Percentiles rank a stretch among this genome's conserved stretches.
phyloP scores from a whole-genome alignment of 208 protist genomes.

The Crithidia sp. region DNA sequence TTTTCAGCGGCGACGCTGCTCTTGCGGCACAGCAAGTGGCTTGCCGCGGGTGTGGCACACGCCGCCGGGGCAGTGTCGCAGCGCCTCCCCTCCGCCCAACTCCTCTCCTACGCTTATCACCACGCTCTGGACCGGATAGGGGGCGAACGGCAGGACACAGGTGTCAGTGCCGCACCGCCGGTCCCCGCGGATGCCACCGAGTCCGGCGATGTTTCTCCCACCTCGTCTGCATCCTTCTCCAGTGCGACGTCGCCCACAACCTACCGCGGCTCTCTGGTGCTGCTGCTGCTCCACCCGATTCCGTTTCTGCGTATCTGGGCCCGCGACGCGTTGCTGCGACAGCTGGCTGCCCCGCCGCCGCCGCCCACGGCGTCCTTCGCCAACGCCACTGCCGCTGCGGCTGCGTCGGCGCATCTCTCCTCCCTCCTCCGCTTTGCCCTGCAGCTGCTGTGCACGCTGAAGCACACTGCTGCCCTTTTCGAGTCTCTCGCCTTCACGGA shows the following conservation, averaged over 20 bases:
- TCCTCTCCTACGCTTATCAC: slow-evolving; percentile 22
- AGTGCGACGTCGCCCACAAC: not conserved
- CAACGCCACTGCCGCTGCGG: not conserved
- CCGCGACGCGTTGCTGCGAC: slow-evolving; percentile 20
- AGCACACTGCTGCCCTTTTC: slow-evolving; percentile 37
- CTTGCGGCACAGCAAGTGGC: slow-evolving; percentile 35
- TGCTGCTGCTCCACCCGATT: slow-evolving; percentile 56
- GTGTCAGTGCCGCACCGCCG: no score
- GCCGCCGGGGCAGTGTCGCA: slow-evolving; percentile 18
- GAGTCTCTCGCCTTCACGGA: slow-evolving; percentile 12
- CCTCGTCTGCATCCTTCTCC: no score
- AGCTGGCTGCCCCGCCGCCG: not conserved
- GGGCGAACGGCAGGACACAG: no score
- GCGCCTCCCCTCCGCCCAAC: slow-evolving; percentile 13
- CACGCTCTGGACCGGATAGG: slow-evolving; percentile 6
- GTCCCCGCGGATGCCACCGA: no score
- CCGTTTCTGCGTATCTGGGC: slow-evolving; percentile 44
- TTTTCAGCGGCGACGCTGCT: slow-evolving; percentile 10
- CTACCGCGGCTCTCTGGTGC: slow-evolving; percentile 35
- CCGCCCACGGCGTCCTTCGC: not conserved
- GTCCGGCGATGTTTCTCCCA: no score
- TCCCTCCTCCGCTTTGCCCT: slow-evolving; percentile 33
- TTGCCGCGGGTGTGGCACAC: slow-evolving; percentile 37
- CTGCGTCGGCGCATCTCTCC: not conserved
- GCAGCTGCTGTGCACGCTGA: slow-evolving; percentile 60